These are phyloP conservation scores for Penicillium maclennaniae DNA, from an alignment of 495 filamentous ascomycete species.

Conservation along the genomic window DNA sequence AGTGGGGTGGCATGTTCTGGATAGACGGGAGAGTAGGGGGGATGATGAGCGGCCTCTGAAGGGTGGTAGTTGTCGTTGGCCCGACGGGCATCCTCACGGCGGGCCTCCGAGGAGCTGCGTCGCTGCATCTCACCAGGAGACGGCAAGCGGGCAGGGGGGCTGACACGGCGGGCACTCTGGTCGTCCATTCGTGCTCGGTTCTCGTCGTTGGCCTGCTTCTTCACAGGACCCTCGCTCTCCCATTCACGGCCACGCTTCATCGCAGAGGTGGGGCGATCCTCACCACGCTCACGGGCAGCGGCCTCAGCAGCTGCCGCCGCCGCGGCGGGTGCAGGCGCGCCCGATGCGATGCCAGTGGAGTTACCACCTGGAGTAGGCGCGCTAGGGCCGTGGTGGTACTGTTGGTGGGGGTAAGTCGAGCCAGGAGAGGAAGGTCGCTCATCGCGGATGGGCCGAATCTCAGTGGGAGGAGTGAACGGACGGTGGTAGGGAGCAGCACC, in stretches of 20 bases:
- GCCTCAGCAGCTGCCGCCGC: conserved; percentile 72
- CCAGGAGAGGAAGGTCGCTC: conserved; percentile 81
- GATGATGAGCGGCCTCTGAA: conserved; percentile 86
- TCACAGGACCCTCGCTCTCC: conserved; percentile 69
- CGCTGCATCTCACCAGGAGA: conserved; percentile 69
- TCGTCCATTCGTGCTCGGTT: conserved; percentile 82
- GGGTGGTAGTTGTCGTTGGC: conserved; percentile 78
- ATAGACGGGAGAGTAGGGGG: conserved; percentile 68
- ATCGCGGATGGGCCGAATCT: conserved; percentile 82
- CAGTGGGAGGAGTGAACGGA: conserved; percentile 71
- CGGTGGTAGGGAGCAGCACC: conserved; percentile 53
- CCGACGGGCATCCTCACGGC: conserved; percentile 65
- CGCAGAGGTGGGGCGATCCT: conserved; percentile 72
- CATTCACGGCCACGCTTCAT: conserved; percentile 87
- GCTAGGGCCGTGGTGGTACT: conserved; percentile 69
- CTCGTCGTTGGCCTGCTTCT: conserved; percentile 88
- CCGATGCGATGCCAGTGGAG: conserved; percentile 73
- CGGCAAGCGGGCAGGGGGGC: conserved; percentile 52
- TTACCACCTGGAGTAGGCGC: conserved; percentile 56
- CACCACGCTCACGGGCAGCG: conserved; percentile 69
- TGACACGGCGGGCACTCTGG: conserved; percentile 70
- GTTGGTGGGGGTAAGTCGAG: conserved; percentile 74
- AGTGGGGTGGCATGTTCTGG: conserved; percentile 65
- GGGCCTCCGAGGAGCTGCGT: conserved; percentile 74
- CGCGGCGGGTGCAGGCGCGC: conserved; percentile 68